These are phyloP conservation scores for Bretziella fagacearum DNA, from an alignment of 2,329 filamentous ascomycete species.

Conservation along the genomic window DNA sequence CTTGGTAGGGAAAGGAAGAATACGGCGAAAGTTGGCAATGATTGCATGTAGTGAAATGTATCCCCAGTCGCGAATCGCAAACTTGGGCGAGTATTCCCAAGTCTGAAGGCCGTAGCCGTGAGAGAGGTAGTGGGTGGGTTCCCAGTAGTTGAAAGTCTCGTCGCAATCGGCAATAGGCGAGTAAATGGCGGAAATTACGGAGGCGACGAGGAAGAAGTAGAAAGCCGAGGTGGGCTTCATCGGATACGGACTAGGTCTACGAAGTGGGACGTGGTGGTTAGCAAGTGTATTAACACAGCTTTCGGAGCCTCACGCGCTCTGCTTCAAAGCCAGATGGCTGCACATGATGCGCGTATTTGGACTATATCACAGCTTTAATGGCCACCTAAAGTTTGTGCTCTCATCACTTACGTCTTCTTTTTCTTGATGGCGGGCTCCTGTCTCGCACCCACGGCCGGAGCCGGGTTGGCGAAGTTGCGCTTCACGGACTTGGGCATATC, in stretches of 20 bases:
- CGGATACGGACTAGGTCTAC: conserved; percentile 21
- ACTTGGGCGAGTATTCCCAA: conserved; percentile 96
- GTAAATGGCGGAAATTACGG: conserved; percentile 59
- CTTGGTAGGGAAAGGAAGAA: conserved; percentile 47
- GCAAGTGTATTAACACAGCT: neutral
- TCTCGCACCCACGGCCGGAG: neutral
- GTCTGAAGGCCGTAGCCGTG: conserved; percentile 91
- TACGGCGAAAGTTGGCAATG: conserved; percentile 46
- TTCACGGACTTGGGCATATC: neutral
- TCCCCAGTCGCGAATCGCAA: conserved; percentile 87
- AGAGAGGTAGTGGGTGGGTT: conserved; percentile 82
- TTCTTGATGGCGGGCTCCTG: conserved; percentile 18
- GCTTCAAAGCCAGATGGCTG: too few relatives aligned
- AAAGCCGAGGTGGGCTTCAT: conserved; percentile 62
- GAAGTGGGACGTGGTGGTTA: neutral
- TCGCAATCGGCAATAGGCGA: conserved; percentile 96
- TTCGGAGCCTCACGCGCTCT: too few relatives aligned
- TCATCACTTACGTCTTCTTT: conserved; percentile 29
- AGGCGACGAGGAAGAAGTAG: conserved; percentile 59
- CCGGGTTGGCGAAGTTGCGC: neutral
- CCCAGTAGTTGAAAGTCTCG: conserved; percentile 99
- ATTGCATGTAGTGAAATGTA: conserved; percentile 70
- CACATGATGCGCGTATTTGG: too few relatives aligned
- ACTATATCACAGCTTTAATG: too few relatives aligned
- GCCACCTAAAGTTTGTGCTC: too few relatives aligned